Base-by-base conservation (phyloP, 345 rosid genomes). In the Erysimum cheiranthoides region DNA sequence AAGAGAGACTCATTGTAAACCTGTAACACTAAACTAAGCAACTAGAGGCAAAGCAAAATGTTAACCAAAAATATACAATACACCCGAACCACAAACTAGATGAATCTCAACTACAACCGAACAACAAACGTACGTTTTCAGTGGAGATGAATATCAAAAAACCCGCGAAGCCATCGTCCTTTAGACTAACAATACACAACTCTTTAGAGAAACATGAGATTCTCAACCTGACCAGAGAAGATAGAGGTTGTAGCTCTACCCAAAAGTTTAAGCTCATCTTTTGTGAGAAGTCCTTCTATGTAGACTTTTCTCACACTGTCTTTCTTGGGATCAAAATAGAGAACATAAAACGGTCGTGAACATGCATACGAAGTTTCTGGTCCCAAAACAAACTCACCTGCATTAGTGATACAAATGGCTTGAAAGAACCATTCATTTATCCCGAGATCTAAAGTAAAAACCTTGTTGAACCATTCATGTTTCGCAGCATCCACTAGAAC, bases 201-300 rank as follows among this genome's bases (percentile, higher is more conserved):
- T 68, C 35, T 46, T 71, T 54, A 59, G 58, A 71, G 46, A 25
- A 70, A 59, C 66, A 46, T 46, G 66, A 59, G 74, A 59, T 46
- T 70, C n/a, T 70, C 47, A 45, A 59, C 67, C 30, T 71, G 75
- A 35, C 35, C 38, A 34, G 59, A 6, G 58, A 59, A 59, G 47
- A 71, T 35, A 46, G 66, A 58, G 46, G 34, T 21, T 59, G 28
- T 43, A 43, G 6, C 36, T 18, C 10, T 5, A 32, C 35, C 66
- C 74, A 57, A 42, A 13, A 0, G 13, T 13, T 71, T 25, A 31
- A 5, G 49, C 60, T 60, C 36, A 47, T 61, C 59, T 60, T 38
- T n/a, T n/a, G n/a, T n/a, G n/a, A n/a, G n/a, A n/a, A n/a, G n/a
- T n/a, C n/a, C n/a, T n/a, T n/a, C n/a, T n/a, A n/a, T n/a, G n/a